These are phyloP conservation scores for Monosporascus sp. DNA, from an alignment of 2,329 filamentous ascomycete genomes.

Conservation along the genomic window DNA sequence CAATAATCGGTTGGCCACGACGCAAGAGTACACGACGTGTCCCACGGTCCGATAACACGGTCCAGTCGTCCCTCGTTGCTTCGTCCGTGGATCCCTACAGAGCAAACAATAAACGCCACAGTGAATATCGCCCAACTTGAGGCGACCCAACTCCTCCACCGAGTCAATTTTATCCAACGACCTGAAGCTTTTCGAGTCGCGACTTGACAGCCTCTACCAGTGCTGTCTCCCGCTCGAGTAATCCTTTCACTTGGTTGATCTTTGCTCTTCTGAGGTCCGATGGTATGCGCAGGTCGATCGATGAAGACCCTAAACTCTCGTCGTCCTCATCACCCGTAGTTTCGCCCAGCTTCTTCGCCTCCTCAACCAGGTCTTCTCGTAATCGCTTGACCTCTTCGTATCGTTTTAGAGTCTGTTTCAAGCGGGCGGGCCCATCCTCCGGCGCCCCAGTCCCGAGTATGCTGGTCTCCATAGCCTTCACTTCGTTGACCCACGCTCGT, in stretches of 20 bases:
- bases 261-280: conserved; percentile 58
- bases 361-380: conserved; percentile 47
- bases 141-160: conserved; percentile 6
- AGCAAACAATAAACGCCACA: conserved; percentile 14
- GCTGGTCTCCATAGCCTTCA: conserved; percentile 33
- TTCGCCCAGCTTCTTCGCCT: conserved; percentile 40
- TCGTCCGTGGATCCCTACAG: background rate
- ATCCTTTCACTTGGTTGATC: conserved; percentile 56
- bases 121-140: conserved; percentile 7
- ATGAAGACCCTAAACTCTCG: conserved; percentile 24
- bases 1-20: background rate
- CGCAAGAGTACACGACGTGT: background rate
- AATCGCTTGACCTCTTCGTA: conserved; percentile 52
- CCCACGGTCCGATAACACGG: background rate
- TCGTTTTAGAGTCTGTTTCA: conserved; percentile 51
- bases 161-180: conserved; percentile 19
- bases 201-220: conserved; percentile 63
- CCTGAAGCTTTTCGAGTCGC: conserved; percentile 53
- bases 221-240: conserved; percentile 63
- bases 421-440: conserved; percentile 28
- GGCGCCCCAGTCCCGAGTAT: conserved; percentile 33
- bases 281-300: conserved; percentile 49
- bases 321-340: conserved; percentile 22
- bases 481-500: conserved; percentile 43
- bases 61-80: background rate